Evolutionary conservation across 2,329 filamentous ascomycete species (phyloP).

Genomic region (Aspergillus pseudotamarii): DNA sequence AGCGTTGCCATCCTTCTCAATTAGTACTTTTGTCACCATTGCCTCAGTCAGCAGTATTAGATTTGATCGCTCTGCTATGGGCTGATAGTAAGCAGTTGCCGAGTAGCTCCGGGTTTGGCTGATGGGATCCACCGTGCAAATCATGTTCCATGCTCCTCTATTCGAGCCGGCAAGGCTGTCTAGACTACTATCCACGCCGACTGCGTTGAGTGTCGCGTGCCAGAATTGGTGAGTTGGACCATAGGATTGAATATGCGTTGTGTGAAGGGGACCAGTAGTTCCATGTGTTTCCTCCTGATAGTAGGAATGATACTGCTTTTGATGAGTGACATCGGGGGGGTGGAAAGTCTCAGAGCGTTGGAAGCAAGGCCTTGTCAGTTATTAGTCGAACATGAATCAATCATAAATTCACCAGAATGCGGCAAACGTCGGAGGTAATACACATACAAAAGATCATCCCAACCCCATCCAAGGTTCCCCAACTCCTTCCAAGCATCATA

Average conservation of each 20-base stretch:
- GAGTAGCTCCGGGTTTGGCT: slow-evolving; percentile 45
- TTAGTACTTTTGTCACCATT: slow-evolving; percentile 49
- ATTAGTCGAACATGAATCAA: background rate
- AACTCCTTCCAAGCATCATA: slow-evolving; percentile 37
- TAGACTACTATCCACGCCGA: slow-evolving; percentile 42
- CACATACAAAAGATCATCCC: slow-evolving; percentile 25
- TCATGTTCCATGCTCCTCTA: slow-evolving; percentile 43
- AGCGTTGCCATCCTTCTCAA: slow-evolving; percentile 35
- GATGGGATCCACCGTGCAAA: slow-evolving; percentile 31
- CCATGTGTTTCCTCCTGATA: slow-evolving; percentile 26
- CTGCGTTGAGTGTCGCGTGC: slow-evolving; percentile 44
- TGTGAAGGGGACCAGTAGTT: slow-evolving; percentile 39
- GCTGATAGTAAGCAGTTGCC: slow-evolving; percentile 45
- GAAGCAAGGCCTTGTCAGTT: slow-evolving; percentile 47
- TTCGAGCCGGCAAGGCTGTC: slow-evolving; percentile 46
- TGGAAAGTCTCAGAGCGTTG: slow-evolving; percentile 53
- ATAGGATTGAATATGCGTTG: slow-evolving; percentile 23
- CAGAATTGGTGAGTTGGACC: slow-evolving; percentile 48
- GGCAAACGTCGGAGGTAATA: background rate
- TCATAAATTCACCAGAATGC: background rate
- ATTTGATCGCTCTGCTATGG: slow-evolving; percentile 45
- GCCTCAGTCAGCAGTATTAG: slow-evolving; percentile 53
- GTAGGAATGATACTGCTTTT: slow-evolving; percentile 27
- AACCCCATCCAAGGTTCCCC: slow-evolving; percentile 34
- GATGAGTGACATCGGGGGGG: slow-evolving; percentile 28